Base-by-base conservation (phyloP, 2,329 filamentous ascomycete genomes). In the Westerdykella aurantiaca region DNA sequence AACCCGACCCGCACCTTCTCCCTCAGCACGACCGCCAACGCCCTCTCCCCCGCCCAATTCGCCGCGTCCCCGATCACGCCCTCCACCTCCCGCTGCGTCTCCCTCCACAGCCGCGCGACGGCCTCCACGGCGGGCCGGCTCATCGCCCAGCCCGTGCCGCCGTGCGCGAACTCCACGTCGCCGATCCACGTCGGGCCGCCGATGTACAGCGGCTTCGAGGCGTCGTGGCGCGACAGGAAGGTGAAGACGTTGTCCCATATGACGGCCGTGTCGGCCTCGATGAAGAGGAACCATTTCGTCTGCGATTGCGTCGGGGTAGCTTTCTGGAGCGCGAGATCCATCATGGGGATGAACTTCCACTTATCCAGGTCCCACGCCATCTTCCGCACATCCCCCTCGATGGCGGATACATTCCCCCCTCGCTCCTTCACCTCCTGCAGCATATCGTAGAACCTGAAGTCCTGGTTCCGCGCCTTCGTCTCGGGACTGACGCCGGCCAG, bases 311-410 rank as follows among this genome's bases (percentile, higher is more conserved):
- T 5, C 5, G 23, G 23, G 23, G 23, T 5, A 25, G 23, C 23
- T 5, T 25, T 49, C 18, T 57, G 56, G 34, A 72, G 66, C 0
- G 75, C 69, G 50, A 74, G 71, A 51, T 77, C 72, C 3, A 76
- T 71, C 67, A 79, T 73, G 6, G 76, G 76, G 16, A 80, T 60
- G 49, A 77, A 75, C 56, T 80, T 80, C 76, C 76, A 80, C 51
- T 79, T 79, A 49, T 80, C 77, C 31, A 80, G 71, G 23, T 25
- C 10, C 23, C 23, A 35, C 12, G 33, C 33, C 33, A 35, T 6
- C 12, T 18, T 5, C 5, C 17, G 5, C 5, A 35, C 12, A 69
- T 44, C 70, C 70, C 47, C 73, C 74, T 56, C 76, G 5, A 25
- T 5, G 23, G 17, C 12, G 5, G 33, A 14, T 14, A 7, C 5